Percentiles rank a stretch among this genome's conserved stretches.
Conservation (phyloP, 495 filamentous ascomycete genomes). For the Xylaria cubensis region DNA sequence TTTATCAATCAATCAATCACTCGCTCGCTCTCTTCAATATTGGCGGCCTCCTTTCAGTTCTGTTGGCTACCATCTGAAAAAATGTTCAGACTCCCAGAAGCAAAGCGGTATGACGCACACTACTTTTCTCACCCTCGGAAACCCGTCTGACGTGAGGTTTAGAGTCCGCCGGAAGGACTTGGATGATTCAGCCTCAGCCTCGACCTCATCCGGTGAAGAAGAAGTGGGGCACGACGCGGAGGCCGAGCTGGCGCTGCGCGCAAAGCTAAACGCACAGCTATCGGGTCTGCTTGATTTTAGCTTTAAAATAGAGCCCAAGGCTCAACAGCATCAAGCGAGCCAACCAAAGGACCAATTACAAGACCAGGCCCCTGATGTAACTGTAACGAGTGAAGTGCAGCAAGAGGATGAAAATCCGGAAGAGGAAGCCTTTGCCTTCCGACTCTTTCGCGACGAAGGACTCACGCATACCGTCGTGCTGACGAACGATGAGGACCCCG, state of each 20-base stretch:
- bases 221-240: constrained; percentile 33
- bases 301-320: constrained; percentile 19
- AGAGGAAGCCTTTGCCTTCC: constrained; percentile 57
- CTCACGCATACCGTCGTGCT: constrained; percentile 46
- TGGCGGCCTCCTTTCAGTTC: neutral
- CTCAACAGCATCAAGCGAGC: constrained; percentile 20
- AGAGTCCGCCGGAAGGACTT: constrained; percentile 62
- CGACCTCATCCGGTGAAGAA: constrained; percentile 18
- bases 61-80: neutral
- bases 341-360: neutral
- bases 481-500: constrained; percentile 33
- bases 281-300: constrained; percentile 46
- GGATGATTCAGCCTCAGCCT: constrained; percentile 44
- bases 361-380: neutral
- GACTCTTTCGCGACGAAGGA: constrained; percentile 56
- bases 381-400: neutral
- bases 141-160: constrained; percentile 29
- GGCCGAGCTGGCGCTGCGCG: constrained; percentile 38
- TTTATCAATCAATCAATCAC: neutral
- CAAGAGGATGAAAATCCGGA: constrained; percentile 27
- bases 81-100: constrained; percentile 61
- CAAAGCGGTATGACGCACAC: constrained; percentile 54
- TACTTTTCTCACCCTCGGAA: neutral
- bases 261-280: constrained; percentile 51
- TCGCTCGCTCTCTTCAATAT: neutral